These are phyloP conservation scores for Exsudoporus floridanus DNA, from an alignment of 1,284 basidiomycete species.

Conservation along the genomic window DNA sequence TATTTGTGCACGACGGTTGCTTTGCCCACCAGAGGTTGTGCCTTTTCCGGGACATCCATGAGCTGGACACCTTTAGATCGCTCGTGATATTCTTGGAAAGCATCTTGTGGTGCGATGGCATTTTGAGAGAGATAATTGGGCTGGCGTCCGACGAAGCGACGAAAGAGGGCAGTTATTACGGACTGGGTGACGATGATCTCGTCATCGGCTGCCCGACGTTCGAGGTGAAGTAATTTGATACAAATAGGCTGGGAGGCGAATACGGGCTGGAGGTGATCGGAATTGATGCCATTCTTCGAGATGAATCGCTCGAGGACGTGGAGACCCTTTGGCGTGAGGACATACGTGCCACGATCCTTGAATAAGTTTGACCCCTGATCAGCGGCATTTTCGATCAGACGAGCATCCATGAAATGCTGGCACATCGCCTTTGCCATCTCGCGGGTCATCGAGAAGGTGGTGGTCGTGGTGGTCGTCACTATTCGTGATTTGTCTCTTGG, in stretches of 20 bases:
- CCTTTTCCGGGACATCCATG: constrained; percentile 64
- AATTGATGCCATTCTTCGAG: constrained; percentile 97
- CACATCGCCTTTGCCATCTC: constrained; percentile 99
- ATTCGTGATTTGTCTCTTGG: constrained; percentile 96
- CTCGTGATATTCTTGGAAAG: constrained; percentile 76
- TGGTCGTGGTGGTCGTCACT: constrained; percentile 98
- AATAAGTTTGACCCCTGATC: constrained; percentile 87
- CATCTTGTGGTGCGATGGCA: constrained; percentile 51
- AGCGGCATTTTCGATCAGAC: constrained; percentile 94
- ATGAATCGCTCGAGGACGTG: constrained; percentile 99
- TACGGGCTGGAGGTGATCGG: constrained; percentile 87
- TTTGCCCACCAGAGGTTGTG: constrained; percentile 50
- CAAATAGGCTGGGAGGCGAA: constrained; percentile 95
- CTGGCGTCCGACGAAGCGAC: constrained; percentile 86
- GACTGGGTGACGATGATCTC: constrained; percentile 95
- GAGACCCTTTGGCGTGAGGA: constrained; percentile 95
- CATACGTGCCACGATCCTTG: constrained; percentile 97
- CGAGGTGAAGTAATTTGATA: constrained; percentile 96
- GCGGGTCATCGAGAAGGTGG: constrained; percentile 98
- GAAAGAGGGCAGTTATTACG: constrained; percentile 93
- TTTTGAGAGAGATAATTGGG: constrained; percentile 71
- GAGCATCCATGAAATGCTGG: constrained; percentile 99
- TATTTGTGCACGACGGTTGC: constrained; percentile 58
- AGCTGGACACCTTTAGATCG: constrained; percentile 76
- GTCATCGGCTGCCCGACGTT: constrained; percentile 89